Conservation (phyloP, 495 filamentous ascomycete species). For the Penicillium turbatum region DNA sequence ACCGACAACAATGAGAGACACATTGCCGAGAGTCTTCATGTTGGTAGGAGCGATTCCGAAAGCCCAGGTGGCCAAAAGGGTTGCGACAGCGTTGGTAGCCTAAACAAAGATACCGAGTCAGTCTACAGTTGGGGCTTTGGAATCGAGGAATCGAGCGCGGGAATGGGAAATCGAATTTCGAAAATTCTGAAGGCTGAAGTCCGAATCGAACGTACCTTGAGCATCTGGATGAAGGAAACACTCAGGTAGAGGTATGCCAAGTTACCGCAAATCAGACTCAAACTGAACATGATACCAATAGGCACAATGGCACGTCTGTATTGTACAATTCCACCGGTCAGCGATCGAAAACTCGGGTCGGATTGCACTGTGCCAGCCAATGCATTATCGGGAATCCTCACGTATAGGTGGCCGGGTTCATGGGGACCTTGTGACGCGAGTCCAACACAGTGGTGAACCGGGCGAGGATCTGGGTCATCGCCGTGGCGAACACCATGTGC, state of each 20-base stretch:
- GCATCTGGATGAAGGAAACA: constrained; percentile 92
- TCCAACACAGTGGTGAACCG: constrained; percentile 76
- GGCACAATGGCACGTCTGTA: constrained; percentile 70
- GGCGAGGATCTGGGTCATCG: constrained; percentile 82
- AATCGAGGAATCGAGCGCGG: neutral
- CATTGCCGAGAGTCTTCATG: constrained; percentile 71
- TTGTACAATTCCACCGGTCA: neutral
- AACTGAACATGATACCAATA: constrained; percentile 83
- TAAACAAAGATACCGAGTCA: constrained; percentile 26
- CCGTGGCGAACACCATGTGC: constrained; percentile 77
- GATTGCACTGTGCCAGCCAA: neutral
- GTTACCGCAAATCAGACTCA: constrained; percentile 88
- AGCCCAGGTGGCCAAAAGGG: constrained; percentile 74
- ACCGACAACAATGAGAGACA: constrained; percentile 79
- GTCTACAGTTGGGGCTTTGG: too few relatives aligned
- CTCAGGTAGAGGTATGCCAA: constrained; percentile 83
- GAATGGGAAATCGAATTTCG: too few relatives aligned
- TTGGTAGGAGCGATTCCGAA: constrained; percentile 67
- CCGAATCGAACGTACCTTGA: constrained; percentile 57
- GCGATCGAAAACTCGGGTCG: neutral
- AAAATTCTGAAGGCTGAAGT: neutral
- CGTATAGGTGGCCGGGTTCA: constrained; percentile 77
- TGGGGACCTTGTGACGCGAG: constrained; percentile 78
- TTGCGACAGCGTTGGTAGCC: constrained; percentile 86
- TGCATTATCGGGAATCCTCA: constrained; percentile 27